Base-by-base conservation (phyloP, 805 yeast genomes). In the Metschnikowia matae region DNA sequence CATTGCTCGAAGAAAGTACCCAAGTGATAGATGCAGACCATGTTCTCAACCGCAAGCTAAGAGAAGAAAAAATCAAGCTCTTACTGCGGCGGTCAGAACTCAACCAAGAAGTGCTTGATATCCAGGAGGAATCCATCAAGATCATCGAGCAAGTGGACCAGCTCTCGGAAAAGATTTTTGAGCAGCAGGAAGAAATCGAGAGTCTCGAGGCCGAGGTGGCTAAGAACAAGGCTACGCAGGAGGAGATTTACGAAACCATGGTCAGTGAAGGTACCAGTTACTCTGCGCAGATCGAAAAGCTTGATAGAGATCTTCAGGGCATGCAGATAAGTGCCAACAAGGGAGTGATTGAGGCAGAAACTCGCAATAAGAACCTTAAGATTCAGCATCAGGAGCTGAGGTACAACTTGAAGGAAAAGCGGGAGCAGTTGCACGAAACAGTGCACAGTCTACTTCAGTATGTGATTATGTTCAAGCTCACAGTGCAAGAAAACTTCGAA, bases 391-490 rank as follows among this genome's bases (percentile, higher is more conserved):
- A 82, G 56, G 79, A 80, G 51, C 58, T 79, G 46, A 65, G 71
- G 46, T 75, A 71, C 47, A 71, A 75, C n/a, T 65, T 83, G 14
- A 67, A 73, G 48, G 69, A 71, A 43, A 72, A 78, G 42, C 73
- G 82, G 33, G 74, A 70, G 48, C 67, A 67, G 11, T 67, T 86
- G 57, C 80, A 79, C 54, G 74, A 76, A 40, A 78, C 79, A 50
- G 75, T 85, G 32, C 79, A 78, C 48, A 75, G 75, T 50, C 75
- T 83, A 58, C 80, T 89, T 56, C 83, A 83, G 52, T 73, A 69
- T 50, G 78, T 83, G 20, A 77, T 85, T 45, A 77, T 74, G 44
- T 84, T 88, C 68, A 88, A 88, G 67, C 67, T 83, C 54, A 80
- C 78, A 51, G 77, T 87, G 40, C 92, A 87, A 62, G 74, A 77